Base-by-base conservation (phyloP, 75 land plant species). In the Sequoia sempervirens region DNA sequence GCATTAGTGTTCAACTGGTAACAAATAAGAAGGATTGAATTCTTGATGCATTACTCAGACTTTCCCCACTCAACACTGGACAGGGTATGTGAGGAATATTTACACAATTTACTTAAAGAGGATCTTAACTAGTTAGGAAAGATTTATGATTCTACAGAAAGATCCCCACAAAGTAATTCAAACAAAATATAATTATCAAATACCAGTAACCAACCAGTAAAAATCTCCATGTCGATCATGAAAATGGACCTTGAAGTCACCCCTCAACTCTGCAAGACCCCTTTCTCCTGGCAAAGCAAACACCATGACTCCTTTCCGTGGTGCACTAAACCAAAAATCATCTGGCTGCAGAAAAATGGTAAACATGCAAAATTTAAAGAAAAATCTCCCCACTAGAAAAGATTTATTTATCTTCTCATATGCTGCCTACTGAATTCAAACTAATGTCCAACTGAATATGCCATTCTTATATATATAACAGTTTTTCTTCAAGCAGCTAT, bases 181-280 rank as follows among this genome's bases (percentile, higher is more conserved):
- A 12, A 78, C 12, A n/a, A 78, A 41, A n/a, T 45, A 45, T 45
- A 43, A 45, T 78, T 78, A 26, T 45, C 47, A 61, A 13, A 69
- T 43, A 43, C 34, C 2, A 54, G 34, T 36, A 32, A 80, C 86
- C 45, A 40, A 98, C 99, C 96, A 96, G 87, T 98, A 98, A 83
- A 98, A 98, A 84, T 98, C 99, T 84, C 99, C 99, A 88, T 94
- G 98, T n/a, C 99, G 91, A 85, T 96, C 99, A 83, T 92, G 96
- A 88, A 98, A 98, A 74, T 90, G 92, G 72, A 98, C 78, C 88
- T 96, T 98, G 86, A 98, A 98, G 82, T 98, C 99, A 32, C 99
- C 99, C 85, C 84, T 82, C 75, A 98, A 85, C 84, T 96, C 97
- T 30, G 99, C 88, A 58, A 97, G 87, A 82, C 99, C 99, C 52